A percentile compares a stretch with the other conserved stretches of the same genome.
Evolutionary conservation across 176 grass and related monocot species (phyloP).

Genomic region (Bromus sterilis): DNA sequence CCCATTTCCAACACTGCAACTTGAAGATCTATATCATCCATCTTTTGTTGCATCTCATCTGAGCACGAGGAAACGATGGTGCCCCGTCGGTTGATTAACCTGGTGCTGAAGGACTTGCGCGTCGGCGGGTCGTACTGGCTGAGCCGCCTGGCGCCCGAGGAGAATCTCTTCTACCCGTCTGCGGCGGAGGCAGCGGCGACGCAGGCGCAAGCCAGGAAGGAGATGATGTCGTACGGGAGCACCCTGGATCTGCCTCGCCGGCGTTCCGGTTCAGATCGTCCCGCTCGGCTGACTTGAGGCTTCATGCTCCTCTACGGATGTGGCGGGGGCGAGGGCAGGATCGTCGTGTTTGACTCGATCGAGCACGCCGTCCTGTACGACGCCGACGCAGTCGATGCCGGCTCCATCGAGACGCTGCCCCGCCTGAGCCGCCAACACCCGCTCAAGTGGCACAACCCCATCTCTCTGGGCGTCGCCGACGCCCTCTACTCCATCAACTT

Average conservation of each 20-base stretch:
- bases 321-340: background rate
- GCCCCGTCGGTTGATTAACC: background rate
- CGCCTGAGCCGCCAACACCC: background rate
- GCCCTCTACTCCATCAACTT: background rate
- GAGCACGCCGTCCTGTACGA: background rate
- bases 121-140: background rate
- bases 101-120: background rate
- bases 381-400: background rate
- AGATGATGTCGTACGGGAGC: background rate
- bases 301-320: too few relatives aligned
- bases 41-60: too few relatives aligned
- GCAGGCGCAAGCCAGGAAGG: background rate
- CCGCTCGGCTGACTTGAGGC: background rate
- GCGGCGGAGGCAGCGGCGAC: background rate
- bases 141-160: background rate
- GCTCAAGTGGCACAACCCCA: background rate
- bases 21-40: too few relatives aligned
- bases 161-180: background rate
- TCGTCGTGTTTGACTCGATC: background rate
- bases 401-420: background rate
- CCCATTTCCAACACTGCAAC: too few relatives aligned
- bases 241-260: background rate
- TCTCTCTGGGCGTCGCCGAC: background rate
- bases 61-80: too few relatives aligned
- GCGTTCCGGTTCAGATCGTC: background rate